These are phyloP conservation scores for Epichloe amarillans DNA, from an alignment of 2,329 filamentous ascomycete species.

Conservation along the genomic window DNA sequence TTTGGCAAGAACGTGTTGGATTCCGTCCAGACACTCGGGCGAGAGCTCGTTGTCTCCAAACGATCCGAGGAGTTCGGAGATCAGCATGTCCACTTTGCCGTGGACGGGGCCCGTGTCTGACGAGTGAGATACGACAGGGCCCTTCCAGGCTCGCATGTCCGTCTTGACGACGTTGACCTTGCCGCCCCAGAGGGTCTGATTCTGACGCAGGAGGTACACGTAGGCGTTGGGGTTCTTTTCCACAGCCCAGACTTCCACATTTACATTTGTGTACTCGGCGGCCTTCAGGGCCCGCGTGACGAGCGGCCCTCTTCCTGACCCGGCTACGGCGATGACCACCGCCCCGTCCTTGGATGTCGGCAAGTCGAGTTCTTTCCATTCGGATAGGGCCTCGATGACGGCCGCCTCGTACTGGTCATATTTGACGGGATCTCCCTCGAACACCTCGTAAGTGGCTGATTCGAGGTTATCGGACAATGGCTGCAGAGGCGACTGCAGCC, in stretches of 20 bases:
- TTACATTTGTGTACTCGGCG: constrained; percentile 59
- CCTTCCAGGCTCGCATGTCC: constrained; percentile 94
- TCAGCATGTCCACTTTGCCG: constrained; percentile 74
- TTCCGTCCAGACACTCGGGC: constrained; percentile 90
- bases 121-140: constrained; percentile 44
- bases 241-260: constrained; percentile 78
- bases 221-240: constrained; percentile 99
- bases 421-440: constrained; percentile 96
- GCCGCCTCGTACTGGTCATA: constrained; percentile 92
- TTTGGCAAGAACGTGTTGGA: constrained; percentile 73
- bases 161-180: constrained; percentile 82
- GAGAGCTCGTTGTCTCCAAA: constrained; percentile 97
- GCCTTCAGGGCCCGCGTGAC: constrained; percentile 79
- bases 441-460: constrained; percentile 94
- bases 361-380: constrained; percentile 62
- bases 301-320: constrained; percentile 82
- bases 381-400: constrained; percentile 63
- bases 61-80: constrained; percentile 87
- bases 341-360: constrained; percentile 56
- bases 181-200: constrained; percentile 66
- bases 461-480: constrained; percentile 93
- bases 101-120: constrained; percentile 32
- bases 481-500: constrained; percentile 87
- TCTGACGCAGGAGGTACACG: constrained; percentile 80
- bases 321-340: constrained; percentile 81